Base-by-base conservation (phyloP, 2,329 filamentous ascomycete genomes). In the Elsinoe batatas region DNA sequence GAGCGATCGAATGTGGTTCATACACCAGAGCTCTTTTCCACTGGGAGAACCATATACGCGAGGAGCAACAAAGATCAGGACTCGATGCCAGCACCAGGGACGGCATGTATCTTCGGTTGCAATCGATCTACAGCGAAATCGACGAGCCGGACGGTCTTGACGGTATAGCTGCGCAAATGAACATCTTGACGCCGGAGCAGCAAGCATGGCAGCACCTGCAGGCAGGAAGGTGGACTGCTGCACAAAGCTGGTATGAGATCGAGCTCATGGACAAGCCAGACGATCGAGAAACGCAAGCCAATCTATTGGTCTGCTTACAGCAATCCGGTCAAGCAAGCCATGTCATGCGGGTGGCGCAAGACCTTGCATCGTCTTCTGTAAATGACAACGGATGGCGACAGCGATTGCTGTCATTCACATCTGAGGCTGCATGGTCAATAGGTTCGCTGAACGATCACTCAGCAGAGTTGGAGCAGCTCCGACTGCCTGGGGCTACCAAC, bases 101-200 rank as follows among this genome's bases (percentile, higher is more conserved):
- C 13, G 43, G 49, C 10, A 76, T 93, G 3, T 80, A 94, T 58
- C 82, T 89, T 61, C 82, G 84, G 58, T 74, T 98, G 20, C 91
- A 97, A 65, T 84, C 91, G 54, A 95, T 98, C 15, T 99, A 98
- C 69, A 88, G 89, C 1, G 87, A 96, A 63, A 97, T 99, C 58
- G 93, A 99, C 65, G 93, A 99, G 64, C 94, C 93, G 0, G 93
- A 99, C 69, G 91, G 91, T 1, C 84, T 98, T 33, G 91, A 97
- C 67, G 93, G 93, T 2, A 91, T 98, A 58, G 95, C 91, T 1
- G 83, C 89, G 17, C 87, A 93, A 67, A 75, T 97, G 2, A 85
- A 87, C 57, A 82, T 90, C 10, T 75, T 97, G n/a, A 88, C 94
- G 61, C 85, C 96, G 50, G 87, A 95, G 58, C 91, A 96, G 67